These are phyloP conservation scores for Claviceps sp. DNA, from an alignment of 2,329 filamentous ascomycete species.

Conservation along the genomic window DNA sequence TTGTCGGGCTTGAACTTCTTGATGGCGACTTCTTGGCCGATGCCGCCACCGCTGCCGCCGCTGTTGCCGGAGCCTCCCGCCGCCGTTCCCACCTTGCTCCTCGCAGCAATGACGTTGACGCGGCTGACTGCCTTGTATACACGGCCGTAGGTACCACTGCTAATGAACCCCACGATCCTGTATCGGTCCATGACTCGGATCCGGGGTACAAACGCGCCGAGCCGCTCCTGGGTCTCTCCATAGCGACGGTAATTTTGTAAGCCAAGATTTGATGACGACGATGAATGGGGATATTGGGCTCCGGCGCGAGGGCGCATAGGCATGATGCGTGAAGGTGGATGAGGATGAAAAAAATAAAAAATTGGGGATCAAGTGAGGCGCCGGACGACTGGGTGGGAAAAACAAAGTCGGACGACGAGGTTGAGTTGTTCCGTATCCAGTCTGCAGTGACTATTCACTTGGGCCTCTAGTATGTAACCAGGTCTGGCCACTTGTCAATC, in stretches of 20 bases:
- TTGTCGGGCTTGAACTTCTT: conserved; percentile 99
- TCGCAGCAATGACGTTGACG: conserved; percentile 5
- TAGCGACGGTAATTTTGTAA: conserved; percentile 21
- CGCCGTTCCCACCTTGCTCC: conserved; percentile 1
- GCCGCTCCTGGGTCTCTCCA: conserved; percentile 40
- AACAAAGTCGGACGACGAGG: too few species aligned
- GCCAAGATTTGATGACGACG: conserved; percentile 8
- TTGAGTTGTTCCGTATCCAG: too few species aligned
- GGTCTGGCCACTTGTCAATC: too few species aligned
- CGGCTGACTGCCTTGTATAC: conserved; percentile 89
- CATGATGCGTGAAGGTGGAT: conserved; percentile 12
- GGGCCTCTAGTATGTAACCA: too few species aligned
- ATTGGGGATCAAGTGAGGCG: neutral
- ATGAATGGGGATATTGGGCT: conserved; percentile 11
- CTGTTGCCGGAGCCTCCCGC: neutral
- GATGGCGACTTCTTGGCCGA: conserved; percentile 75
- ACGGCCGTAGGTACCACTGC: conserved; percentile 91
- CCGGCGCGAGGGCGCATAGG: conserved; percentile 21
- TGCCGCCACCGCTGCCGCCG: conserved; percentile 30
- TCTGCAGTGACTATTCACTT: too few species aligned
- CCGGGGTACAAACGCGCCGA: conserved; percentile 54
- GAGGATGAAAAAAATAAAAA: too few species aligned
- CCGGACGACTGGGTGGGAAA: neutral
- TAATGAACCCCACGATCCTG: conserved; percentile 95
- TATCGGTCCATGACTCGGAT: conserved; percentile 86